Evolutionary conservation across 371 early-diverging fungal genomes (phyloP), one percentile per base, ranked within the genome.

Genomic region (Apophysomyces variabilis): DNA sequence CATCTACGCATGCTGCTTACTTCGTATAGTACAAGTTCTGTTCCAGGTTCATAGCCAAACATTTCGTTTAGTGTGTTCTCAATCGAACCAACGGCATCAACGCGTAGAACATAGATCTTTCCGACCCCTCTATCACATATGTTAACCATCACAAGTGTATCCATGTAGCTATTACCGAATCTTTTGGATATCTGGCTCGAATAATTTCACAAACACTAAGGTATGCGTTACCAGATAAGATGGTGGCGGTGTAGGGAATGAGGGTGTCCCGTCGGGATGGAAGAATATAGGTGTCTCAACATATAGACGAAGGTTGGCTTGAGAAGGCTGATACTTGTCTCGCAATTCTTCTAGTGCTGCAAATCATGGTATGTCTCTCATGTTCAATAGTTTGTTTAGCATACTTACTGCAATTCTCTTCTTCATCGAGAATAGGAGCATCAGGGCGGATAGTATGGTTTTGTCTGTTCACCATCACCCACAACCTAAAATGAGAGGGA

Each of bases 371-470:
- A 32, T 11, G 18, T 47, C 11, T 26, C 7, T 37, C 21, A 21
- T 1, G n/a, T 14, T 32, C 46, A 32, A 18, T 2, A 5, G 0
- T n/a, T 0, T 1, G 4, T 18, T 9, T 4, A 13, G 26, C 26
- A 37, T 14, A 21, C n/a, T 54, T 32, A 65, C 37, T 56, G 11
- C 38, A 61, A 8, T 44, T 50, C 8, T 39, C 61, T 58, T 65
- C 56, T 47, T 57, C 26, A 26, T 64, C 65, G n/a, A 44, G 18
- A 18, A 50, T 47, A 54, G 13, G 68, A 57, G 58, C 43, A 64
- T 94, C 95, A 6, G 92, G 91, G 26, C 96, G 85, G 32, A 90
- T 70, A 2, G 95, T 94, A 66, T 89, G 87, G 79, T 96, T 95
- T 71, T 92, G 89, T 13, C 96, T 86, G n/a, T 85, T 85, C 5